These are phyloP conservation scores for Lactarius vividus DNA, from an alignment of 768 basidiomycete genomes.

Conservation along the genomic window DNA sequence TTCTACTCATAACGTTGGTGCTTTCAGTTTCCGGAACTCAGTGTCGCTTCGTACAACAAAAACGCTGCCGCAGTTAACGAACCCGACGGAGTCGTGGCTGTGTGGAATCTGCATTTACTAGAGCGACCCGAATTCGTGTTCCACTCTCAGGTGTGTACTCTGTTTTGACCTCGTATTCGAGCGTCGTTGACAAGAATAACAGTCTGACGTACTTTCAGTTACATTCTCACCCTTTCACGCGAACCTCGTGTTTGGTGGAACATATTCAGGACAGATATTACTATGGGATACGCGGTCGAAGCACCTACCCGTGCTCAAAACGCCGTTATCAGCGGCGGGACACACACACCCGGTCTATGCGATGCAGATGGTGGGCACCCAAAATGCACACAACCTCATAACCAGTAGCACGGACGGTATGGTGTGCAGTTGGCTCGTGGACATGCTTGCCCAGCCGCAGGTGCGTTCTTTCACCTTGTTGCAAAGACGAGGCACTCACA, in stretches of 20 bases:
- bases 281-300: slow-evolving; percentile 98
- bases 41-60: slow-evolving; percentile 96
- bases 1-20: not conserved
- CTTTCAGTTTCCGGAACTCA: slow-evolving; percentile 87
- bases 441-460: slow-evolving; percentile 98
- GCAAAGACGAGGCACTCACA: slow-evolving; percentile 5
- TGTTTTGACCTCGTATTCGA: slow-evolving; percentile 2
- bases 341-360: slow-evolving; percentile 99
- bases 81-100: slow-evolving; percentile 93
- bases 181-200: slow-evolving; percentile 23
- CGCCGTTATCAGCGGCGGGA: slow-evolving; percentile 91
- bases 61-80: slow-evolving; percentile 91
- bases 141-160: slow-evolving; percentile 81
- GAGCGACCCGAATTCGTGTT: slow-evolving; percentile 98
- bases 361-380: slow-evolving; percentile 97
- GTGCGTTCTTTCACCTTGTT: slow-evolving; percentile 40
- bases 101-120: slow-evolving; percentile 95
- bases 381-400: slow-evolving; percentile 97
- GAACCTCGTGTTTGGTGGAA: slow-evolving; percentile 95
- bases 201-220: slow-evolving; percentile 98
- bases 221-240: slow-evolving; percentile 98
- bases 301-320: slow-evolving; percentile 93
- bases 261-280: slow-evolving; percentile 98
- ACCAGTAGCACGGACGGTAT: slow-evolving; percentile 96
- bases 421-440: slow-evolving; percentile 96